Base-by-base conservation (phyloP, 2,329 filamentous ascomycete genomes). In the Curvularia eragrostidis region DNA sequence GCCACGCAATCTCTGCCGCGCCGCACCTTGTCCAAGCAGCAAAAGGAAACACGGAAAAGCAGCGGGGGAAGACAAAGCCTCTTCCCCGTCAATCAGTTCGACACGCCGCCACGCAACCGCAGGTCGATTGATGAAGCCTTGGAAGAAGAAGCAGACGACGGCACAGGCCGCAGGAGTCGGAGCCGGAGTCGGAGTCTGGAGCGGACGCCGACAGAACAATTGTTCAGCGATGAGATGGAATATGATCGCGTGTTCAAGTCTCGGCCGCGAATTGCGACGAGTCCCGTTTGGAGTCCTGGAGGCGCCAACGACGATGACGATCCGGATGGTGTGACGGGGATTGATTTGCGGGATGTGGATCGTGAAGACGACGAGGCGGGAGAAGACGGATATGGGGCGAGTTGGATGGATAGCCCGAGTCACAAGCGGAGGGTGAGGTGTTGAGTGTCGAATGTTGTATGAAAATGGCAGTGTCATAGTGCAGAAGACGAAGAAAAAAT, bases 191-290 rank as follows among this genome's bases (percentile, higher is more conserved):
- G 18, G 59, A 36, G 41, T 28, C 58, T 55, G 62, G 78, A 58
- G 19, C 61, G 80, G 3, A 82, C 87, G 1, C 82, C 90, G 8
- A 82, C 84, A 0, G 89, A 94, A 69, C 85, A 89, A 62, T 78
- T 96, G 39, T 87, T 96, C 26, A 83, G 83, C 15, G 84, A 88
- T 53, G 88, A 91, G 64, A 82, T 84, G 3, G 91, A 96, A 59
- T 90, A 92, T 75, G 89, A 90, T 58, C 89, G 89, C 24, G 89
- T 97, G 1, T 97, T 97, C 74, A 91, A 89, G 77, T 93, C 91
- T 62, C 79, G 93, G 63, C 93, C 93, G 0, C 90, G 88, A 75
- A 87, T 97, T 64, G 88, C 89, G 63, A 85, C 86, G 10, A 96
- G 92, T 73, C 92, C 93, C 1, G 74, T 87, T 1, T 74, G 73